phyloP scores from a whole-genome alignment of 768 basidiomycete genomes.

The Fistulinella prunicolor region DNA sequence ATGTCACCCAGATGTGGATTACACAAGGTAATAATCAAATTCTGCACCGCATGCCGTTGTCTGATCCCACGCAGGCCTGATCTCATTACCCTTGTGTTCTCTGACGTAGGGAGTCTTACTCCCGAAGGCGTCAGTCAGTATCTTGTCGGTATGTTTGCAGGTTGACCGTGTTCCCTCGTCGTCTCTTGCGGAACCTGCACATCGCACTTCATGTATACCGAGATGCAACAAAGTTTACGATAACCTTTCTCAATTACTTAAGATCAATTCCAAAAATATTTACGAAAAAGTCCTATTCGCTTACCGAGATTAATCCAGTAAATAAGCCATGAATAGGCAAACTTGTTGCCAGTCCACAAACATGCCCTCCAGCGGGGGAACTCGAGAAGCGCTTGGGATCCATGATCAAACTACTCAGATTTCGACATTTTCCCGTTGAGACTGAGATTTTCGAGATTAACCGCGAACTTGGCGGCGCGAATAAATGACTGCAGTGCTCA shows the following conservation, averaged over 20 bases:
- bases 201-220: constrained; percentile 10
- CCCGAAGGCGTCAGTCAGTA: constrained; percentile 95
- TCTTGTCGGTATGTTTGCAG: constrained; percentile 92
- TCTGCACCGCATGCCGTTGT: constrained; percentile 9
- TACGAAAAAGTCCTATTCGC: constrained; percentile 16
- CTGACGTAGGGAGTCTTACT: constrained; percentile 89
- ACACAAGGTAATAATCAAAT: constrained; percentile 66
- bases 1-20: constrained; percentile 86
- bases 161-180: constrained; percentile 35
- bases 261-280: constrained; percentile 20
- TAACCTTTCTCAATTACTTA: constrained; percentile 31
- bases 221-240: constrained; percentile 37
- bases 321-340: constrained; percentile 7
- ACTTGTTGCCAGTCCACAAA: constrained; percentile 11
- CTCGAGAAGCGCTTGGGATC: constrained; percentile 8
- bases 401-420: constrained; percentile 23
- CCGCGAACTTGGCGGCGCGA: constrained; percentile 13
- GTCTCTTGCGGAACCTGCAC: background rate
- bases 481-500: constrained; percentile 6
- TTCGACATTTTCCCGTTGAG: constrained; percentile 16
- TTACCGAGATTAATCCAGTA: constrained; percentile 14
- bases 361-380: constrained; percentile 19
- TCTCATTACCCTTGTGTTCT: constrained; percentile 90
- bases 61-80: constrained; percentile 62
- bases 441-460: constrained; percentile 25